phyloP scores from a whole-genome alignment of 768 basidiomycete genomes.

The Nevesoporus exiguus region DNA sequence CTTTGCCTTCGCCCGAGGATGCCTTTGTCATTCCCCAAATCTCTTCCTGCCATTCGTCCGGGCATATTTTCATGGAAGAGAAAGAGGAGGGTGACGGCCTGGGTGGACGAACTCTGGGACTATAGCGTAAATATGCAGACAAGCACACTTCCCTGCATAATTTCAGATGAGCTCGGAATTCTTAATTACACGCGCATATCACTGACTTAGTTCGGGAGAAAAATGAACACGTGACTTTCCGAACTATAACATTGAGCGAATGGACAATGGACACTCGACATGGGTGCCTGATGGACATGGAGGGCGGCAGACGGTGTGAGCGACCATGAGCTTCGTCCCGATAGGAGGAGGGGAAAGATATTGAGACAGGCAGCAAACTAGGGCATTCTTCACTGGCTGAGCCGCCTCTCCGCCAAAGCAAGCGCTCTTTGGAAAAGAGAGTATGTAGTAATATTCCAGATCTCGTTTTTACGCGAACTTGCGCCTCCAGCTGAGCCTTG shows the following conservation, averaged over 20 bases:
- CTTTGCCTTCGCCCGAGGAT: slow-evolving; percentile 2
- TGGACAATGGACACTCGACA: slow-evolving; percentile 24
- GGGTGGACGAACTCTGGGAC: slow-evolving; percentile 32
- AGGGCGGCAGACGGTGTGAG: slow-evolving; percentile 28
- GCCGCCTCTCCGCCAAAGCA: slow-evolving; percentile 21
- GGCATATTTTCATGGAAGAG: slow-evolving; percentile 24
- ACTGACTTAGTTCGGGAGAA: slow-evolving; percentile 25
- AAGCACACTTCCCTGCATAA: slow-evolving; percentile 21
- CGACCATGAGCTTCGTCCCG: slow-evolving; percentile 20
- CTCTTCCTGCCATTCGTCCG: slow-evolving; percentile 35
- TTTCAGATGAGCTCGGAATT: neutral
- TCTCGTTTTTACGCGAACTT: slow-evolving; percentile 17
- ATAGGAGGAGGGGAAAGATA: slow-evolving; percentile 30
- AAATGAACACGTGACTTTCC: slow-evolving; percentile 14
- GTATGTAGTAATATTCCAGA: slow-evolving; percentile 6
- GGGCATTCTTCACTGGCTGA: slow-evolving; percentile 21
- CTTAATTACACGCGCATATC: neutral
- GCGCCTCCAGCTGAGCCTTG: slow-evolving; percentile 24
- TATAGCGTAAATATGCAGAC: slow-evolving; percentile 25
- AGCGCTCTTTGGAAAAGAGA: slow-evolving; percentile 25
- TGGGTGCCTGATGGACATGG: slow-evolving; percentile 26
- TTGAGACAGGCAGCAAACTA: slow-evolving; percentile 27
- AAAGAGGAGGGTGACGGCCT: slow-evolving; percentile 26
- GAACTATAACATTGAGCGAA: slow-evolving; percentile 25
- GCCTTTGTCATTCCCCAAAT: slow-evolving; percentile 27